Percentiles rank a stretch among this genome's conserved stretches.
phyloP scores from a whole-genome alignment of 2,329 filamentous ascomycete genomes.

The Coleophoma eucalyptorum region DNA sequence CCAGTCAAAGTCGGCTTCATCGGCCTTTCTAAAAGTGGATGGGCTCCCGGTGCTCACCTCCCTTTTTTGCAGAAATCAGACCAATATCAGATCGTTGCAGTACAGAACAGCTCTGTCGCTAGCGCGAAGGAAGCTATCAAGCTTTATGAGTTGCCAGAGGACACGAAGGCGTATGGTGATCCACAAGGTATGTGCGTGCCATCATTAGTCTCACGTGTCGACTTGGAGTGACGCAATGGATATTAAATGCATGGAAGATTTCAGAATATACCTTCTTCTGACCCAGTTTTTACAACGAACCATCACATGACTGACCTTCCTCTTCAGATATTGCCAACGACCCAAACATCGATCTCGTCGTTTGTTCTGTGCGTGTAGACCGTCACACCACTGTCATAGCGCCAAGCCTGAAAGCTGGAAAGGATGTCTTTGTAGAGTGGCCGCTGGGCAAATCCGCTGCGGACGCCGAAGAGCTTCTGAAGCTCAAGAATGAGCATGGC shows the following conservation, averaged over 20 bases:
- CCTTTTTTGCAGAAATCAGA: conserved; percentile 17
- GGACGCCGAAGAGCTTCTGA: conserved; percentile 39
- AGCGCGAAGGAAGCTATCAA: conserved; percentile 38
- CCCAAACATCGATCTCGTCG: conserved; percentile 42
- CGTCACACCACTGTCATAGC: conserved; percentile 36
- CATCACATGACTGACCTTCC: background rate
- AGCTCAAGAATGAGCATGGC: conserved; percentile 34
- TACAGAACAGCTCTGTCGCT: conserved; percentile 42
- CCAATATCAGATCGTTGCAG: conserved; percentile 42
- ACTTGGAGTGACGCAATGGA: too few species aligned
- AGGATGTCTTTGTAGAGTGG: conserved; percentile 47
- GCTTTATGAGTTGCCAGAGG: conserved; percentile 30
- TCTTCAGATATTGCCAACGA: conserved; percentile 37
- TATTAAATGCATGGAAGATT: too few species aligned
- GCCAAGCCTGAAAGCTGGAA: conserved; percentile 39
- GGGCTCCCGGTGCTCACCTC: conserved; percentile 33
- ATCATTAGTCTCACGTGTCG: too few species aligned
- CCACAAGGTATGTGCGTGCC: conserved; percentile 22
- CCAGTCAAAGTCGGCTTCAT: conserved; percentile 18
- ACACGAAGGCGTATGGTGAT: conserved; percentile 38
- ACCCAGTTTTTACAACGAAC: too few species aligned
- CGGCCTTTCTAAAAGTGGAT: conserved; percentile 21
- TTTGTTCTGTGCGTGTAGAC: conserved; percentile 40
- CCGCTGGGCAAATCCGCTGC: conserved; percentile 37
- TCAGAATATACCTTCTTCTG: too few species aligned